Percentiles rank a stretch among this genome's conserved stretches.
Conservation (phyloP, 768 basidiomycete genomes). For the Sutorius australiensis region DNA sequence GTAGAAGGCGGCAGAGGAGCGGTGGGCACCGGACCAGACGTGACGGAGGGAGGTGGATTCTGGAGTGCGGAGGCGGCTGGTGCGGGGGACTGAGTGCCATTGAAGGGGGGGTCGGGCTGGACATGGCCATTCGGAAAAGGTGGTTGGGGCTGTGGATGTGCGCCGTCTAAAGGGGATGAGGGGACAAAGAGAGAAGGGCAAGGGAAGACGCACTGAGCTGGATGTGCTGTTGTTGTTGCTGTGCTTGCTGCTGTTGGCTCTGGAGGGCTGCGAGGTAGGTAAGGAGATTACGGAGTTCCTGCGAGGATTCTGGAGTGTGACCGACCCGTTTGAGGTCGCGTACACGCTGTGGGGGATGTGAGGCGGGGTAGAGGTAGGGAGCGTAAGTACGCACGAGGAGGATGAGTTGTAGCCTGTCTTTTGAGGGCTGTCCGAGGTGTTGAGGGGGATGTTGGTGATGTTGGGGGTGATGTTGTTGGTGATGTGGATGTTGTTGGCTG, state of each 20-base stretch:
- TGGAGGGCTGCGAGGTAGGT: slow-evolving; percentile 35
- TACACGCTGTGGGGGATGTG: slow-evolving; percentile 36
- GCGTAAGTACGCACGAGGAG: slow-evolving; percentile 8
- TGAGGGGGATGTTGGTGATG: slow-evolving; percentile 3
- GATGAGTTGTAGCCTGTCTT: slow-evolving; percentile 27
- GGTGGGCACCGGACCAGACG: slow-evolving; percentile 49
- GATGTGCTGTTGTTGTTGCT: slow-evolving; percentile 28
- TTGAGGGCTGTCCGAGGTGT: slow-evolving; percentile 13
- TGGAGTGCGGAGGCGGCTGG: slow-evolving; percentile 21
- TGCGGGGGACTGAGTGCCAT: slow-evolving; percentile 17
- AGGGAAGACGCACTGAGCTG: slow-evolving; percentile 31
- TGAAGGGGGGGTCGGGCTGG: slow-evolving; percentile 17
- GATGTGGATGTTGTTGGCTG: slow-evolving; percentile 16
- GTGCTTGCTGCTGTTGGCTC: slow-evolving; percentile 23
- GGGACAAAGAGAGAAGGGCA: neutral
- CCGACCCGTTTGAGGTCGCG: slow-evolving; percentile 42
- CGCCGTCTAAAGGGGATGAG: slow-evolving; percentile 30
- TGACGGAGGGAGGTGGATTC: slow-evolving; percentile 36
- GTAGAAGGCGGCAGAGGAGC: slow-evolving; percentile 58
- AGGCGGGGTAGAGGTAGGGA: neutral
- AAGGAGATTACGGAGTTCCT: slow-evolving; percentile 41
- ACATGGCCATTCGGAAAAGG: slow-evolving; percentile 47
- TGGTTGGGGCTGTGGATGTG: slow-evolving; percentile 29
- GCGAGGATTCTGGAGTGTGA: slow-evolving; percentile 41
- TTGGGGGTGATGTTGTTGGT: slow-evolving; percentile 9